Base-by-base conservation (phyloP, 495 filamentous ascomycete species). In the Trichoderma erinaceum region DNA sequence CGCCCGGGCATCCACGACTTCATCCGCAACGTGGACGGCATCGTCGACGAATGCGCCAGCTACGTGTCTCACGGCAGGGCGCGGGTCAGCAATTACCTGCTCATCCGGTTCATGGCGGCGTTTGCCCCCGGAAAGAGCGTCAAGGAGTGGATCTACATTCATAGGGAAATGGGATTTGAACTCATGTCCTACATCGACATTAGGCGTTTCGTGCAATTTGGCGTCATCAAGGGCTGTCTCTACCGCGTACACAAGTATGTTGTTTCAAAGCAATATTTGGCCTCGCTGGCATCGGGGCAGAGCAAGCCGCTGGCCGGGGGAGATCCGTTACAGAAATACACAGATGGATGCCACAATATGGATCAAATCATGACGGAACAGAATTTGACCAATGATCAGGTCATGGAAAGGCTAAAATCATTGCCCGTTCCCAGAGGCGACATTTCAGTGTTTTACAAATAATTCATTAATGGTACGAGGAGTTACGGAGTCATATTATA, bases 191-290 rank as follows among this genome's bases (percentile, higher is more conserved):
- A 87, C 71, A 85, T 99, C 69, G 95, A 99, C 77, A 86, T 97
- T 61, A 85, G 95, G 1, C 87, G 96, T 35, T 89, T 99, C 68
- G 90, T 99, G 68, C 94, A 93, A 43, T 98, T 97, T 76, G 95
- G 96, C 63, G 85, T 98, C 18, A 95, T 97, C 72, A 97, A 98
- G 76, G 93, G 93, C 4, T 89, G 96, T 70, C 73, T 99, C n/a
- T 97, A 97, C 76, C 86, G 95, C 21, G 89, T 97, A 41, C 93
- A 98, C 79, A 93, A 93, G 74, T 95, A 96, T 73, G 90, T 92
- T 4, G 84, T 92, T 10, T 86, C 86, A 13, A 87, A 87, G 69
- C 79, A 80, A 68, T 81, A 81, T 56, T 73, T 85, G 21, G 75
- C 78, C 43, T 71, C 73, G 58, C 72, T 80, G 64, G 81, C 75